Evolutionary conservation across 179 eudicot species (phyloP).

Genomic region (Spinacia oleracea): DNA sequence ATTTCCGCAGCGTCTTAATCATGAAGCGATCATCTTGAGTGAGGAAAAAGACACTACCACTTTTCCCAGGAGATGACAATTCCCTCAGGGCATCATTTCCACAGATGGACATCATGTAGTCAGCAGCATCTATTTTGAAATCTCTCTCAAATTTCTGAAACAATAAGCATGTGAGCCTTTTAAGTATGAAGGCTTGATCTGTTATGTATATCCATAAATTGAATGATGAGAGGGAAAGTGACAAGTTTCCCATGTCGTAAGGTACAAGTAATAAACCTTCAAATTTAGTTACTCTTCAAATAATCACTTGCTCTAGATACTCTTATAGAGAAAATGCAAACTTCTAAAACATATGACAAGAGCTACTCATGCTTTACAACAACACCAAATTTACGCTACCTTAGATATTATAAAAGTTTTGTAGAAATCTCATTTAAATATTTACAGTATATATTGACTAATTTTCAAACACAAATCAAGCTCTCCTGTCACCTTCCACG

Average conservation of each 20-base stretch:
- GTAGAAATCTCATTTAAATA: background rate
- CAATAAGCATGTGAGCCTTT: conserved; percentile 9
- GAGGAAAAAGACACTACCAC: conserved; percentile 94
- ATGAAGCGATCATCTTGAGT: conserved; percentile 98
- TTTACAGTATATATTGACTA: background rate
- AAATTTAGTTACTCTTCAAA: background rate
- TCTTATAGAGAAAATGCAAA: background rate
- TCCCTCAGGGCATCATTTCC: conserved; percentile 95
- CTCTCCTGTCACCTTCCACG: background rate
- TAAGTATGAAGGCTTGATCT: conserved; percentile 1
- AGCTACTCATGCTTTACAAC: background rate
- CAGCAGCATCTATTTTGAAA: conserved; percentile 98
- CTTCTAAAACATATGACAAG: background rate
- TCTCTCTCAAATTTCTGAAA: conserved; percentile 81
- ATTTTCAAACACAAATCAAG: background rate
- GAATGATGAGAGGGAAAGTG: background rate
- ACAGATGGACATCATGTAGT: conserved; percentile 97
- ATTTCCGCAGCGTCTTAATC: conserved; percentile 91
- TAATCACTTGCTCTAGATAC: background rate
- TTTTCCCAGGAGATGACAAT: conserved; percentile 95
- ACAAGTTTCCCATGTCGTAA: background rate
- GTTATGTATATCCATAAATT: background rate
- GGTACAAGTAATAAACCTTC: background rate
- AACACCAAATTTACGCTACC: background rate
- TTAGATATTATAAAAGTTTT: background rate